These are phyloP conservation scores for Fusarium longipes DNA, from an alignment of 2,329 filamentous ascomycete species.

Conservation along the genomic window DNA sequence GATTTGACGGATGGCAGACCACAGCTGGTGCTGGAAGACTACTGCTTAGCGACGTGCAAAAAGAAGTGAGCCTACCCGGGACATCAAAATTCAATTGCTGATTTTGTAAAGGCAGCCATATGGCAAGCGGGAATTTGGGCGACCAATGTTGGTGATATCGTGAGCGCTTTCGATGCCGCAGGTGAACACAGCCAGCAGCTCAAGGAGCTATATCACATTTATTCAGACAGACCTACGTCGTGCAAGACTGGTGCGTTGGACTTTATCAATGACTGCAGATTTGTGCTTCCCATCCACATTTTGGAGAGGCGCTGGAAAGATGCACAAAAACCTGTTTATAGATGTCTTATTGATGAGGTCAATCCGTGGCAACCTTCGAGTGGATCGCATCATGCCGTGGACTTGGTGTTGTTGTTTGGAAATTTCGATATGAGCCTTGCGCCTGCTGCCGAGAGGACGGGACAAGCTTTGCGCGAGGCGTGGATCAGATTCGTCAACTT, in stretches of 20 bases:
- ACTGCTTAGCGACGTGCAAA: conserved; percentile 2
- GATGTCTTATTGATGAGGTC: conserved; percentile 57
- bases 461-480: conserved; percentile 52
- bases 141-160: accelerated
- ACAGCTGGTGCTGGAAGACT: background rate
- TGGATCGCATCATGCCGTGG: conserved; percentile 60
- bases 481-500: conserved; percentile 56
- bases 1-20: conserved; percentile 4
- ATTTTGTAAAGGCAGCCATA: background rate
- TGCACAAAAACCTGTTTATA: conserved; percentile 51
- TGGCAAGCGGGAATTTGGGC: conserved; percentile 5
- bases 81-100: background rate
- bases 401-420: conserved; percentile 58
- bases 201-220: conserved; percentile 56
- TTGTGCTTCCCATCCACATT: conserved; percentile 42
- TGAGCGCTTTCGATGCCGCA: background rate
- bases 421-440: conserved; percentile 53
- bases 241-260: conserved; percentile 55
- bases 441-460: conserved; percentile 48
- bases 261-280: conserved; percentile 51
- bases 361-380: conserved; percentile 61
- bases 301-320: conserved; percentile 1
- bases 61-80: background rate
- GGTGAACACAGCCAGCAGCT: conserved; percentile 47
- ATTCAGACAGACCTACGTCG: conserved; percentile 52